Base-by-base conservation (phyloP, 164 flowering plant genomes). In the Piper longum region DNA sequence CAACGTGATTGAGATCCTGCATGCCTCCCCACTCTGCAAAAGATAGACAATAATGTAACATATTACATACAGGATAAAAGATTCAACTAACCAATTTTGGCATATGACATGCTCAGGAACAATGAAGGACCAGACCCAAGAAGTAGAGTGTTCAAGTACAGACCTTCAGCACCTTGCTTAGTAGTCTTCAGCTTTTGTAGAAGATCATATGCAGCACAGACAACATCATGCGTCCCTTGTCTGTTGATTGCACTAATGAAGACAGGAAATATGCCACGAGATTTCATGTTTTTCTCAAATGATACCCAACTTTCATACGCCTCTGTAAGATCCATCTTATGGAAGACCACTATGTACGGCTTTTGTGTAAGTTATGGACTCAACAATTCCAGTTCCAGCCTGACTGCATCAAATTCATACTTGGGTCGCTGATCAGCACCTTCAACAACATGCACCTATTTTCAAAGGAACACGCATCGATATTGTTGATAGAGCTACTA, bases 261-360 rank as follows among this genome's bases (percentile, higher is more conserved):
- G 70, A 86, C 82, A 61, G 89, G 81, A 66, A 75, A 75, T 48
- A 89, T 74, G 54, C 96, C 96, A 66, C 74, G 85, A 67, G 82
- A 76, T 75, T 73, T 79, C 56, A 89, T 68, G 16, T 26, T 69
- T 69, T 83, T 80, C 74, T 74, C 74, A 77, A 92, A 92, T 39
- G 82, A 73, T 56, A 74, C 66, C 98, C 98, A 92, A 60, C 76
- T 84, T 52, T 86, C 90, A 72, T 73, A 78, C 73, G 95, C 96
- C 56, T 92, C 97, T 44, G 91, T 91, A 70, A 89, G 90, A 75
- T 92, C 98, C 96, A 89, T 88, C 77, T 89, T 92, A 77, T 92
- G 89, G 66, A 61, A 92, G 8, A 86, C 96, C 69, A 92, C 92
- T 67, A 92, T 6, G 61, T 64, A 92, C 60, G 96, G 95, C 76